phyloP scores from a whole-genome alignment of 2,329 filamentous ascomycete genomes.

The Bipolaris oryzae region DNA sequence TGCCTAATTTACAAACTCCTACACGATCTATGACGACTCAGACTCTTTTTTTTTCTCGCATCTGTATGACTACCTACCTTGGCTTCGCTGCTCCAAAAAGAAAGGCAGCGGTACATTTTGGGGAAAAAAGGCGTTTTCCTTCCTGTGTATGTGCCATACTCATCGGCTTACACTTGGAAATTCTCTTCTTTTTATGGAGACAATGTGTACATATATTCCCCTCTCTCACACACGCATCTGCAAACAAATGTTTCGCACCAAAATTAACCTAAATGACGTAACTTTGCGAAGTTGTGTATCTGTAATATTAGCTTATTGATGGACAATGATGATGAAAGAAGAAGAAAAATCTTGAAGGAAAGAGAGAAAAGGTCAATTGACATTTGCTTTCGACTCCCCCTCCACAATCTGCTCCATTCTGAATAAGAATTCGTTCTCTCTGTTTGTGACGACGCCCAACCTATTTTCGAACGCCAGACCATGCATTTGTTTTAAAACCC shows the following conservation, averaged over 20 bases:
- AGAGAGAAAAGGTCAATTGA: slow-evolving; percentile 11
- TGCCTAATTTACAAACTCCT: slow-evolving; percentile 44
- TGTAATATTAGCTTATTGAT: slow-evolving; percentile 30
- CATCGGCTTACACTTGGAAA: not conserved
- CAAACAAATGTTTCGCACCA: slow-evolving; percentile 9
- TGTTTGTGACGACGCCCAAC: slow-evolving; percentile 11
- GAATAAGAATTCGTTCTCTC: not conserved
- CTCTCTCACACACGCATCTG: slow-evolving; percentile 36
- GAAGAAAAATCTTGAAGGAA: not conserved
- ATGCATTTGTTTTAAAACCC: slow-evolving; percentile 35
- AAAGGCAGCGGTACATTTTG: slow-evolving; percentile 20
- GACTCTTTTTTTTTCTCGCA: slow-evolving; percentile 8
- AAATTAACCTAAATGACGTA: slow-evolving; percentile 4
- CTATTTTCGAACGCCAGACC: slow-evolving; percentile 31
- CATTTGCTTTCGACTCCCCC: slow-evolving; percentile 6
- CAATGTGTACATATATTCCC: slow-evolving; percentile 42
- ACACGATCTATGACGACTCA: not conserved
- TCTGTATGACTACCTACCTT: slow-evolving; percentile 32
- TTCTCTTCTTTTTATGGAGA: not conserved
- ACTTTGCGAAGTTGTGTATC: slow-evolving; percentile 20
- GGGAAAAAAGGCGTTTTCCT: slow-evolving; percentile 27
- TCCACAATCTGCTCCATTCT: not conserved
- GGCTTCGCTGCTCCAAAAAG: slow-evolving; percentile 10
- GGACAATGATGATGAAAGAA: slow-evolving; percentile 12
- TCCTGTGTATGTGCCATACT: slow-evolving; percentile 8